Evolutionary conservation across 2,329 filamentous ascomycete species (phyloP), one percentile per base, ranked within the genome.

Genomic region (Penicillium sp.): DNA sequence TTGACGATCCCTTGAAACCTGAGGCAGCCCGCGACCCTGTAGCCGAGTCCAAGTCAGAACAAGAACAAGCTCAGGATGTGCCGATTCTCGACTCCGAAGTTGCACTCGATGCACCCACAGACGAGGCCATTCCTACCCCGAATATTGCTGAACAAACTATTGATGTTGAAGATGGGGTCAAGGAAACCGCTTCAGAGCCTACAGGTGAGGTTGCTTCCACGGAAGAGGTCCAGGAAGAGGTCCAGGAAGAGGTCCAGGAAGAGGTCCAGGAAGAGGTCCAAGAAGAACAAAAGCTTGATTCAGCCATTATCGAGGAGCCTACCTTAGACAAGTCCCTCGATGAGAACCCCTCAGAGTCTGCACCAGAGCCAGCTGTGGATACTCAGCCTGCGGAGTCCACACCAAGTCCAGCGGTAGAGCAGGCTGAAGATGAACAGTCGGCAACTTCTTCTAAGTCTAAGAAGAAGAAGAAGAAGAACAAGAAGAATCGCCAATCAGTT

Each of bases 381-480:
- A 17, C 55, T 22, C 22, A 37, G 16, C 5, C 26, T 1, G 6
- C 31, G 12, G 38, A 46, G 8, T 31, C 50, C 3, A 26, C 35
- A 12, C 46, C 45, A 22, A 35, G 7, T 12, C n/a, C 42, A 48
- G 28, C 17, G 6, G 10, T 14, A 36, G 46, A 49, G 17, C 43
- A 49, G 26, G 16, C 25, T 17, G 55, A 50, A 35, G 48, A 17
- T 50, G 38, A 50, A 16, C 37, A 50, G 30, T 22, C 11, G 10
- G 16, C 11, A 42, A 19, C 28, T 44, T 41, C 47, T 41, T 50
- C 48, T 0, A 55, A 55, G 25, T 55, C 53, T 5, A 65, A 65
- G 52, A 63, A 65, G n/a, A 65, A 65, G 52, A 63, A 65, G n/a
- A 57, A 64, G 42, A 65, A 59, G 12, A 65, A 65, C 22, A 61